These are phyloP conservation scores for Chalaropsis ovoidea DNA, from an alignment of 2,329 filamentous ascomycete genomes.

Conservation along the genomic window DNA sequence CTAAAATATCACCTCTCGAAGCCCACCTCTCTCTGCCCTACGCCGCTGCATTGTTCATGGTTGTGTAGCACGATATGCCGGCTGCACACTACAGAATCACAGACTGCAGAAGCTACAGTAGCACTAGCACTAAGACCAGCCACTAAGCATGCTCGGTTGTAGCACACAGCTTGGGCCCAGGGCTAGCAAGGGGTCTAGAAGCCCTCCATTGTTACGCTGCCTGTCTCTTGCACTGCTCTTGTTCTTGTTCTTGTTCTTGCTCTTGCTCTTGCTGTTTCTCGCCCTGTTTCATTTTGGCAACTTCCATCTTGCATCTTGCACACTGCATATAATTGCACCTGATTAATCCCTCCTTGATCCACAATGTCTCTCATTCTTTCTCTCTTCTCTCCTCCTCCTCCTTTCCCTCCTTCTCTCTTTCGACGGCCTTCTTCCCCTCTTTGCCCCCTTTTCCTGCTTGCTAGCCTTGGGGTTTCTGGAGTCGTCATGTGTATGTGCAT, in stretches of 20 bases:
- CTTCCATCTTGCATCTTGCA: neutral
- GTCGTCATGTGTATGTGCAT: neutral
- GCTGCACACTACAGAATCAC: slow-evolving; percentile 2
- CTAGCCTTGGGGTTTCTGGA: neutral
- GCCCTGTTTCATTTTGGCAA: neutral
- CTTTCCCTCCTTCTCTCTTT: neutral
- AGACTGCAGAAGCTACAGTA: slow-evolving; percentile 2
- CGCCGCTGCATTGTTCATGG: neutral
- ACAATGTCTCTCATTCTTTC: neutral
- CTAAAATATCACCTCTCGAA: neutral
- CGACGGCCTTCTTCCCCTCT: neutral
- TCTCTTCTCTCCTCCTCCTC: neutral
- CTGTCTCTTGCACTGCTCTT: no score
- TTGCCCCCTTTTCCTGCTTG: no score
- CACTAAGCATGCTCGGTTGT: neutral
- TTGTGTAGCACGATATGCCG: slow-evolving; percentile 2
- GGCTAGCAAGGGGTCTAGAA: neutral
- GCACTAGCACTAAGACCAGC: neutral
- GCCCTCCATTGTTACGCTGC: neutral
- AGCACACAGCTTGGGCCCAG: neutral
- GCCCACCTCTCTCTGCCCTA: neutral
- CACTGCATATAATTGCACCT: neutral
- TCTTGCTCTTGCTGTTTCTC: no score
- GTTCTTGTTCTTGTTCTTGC: no score
- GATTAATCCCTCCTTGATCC: neutral